These are phyloP conservation scores for Candida sonorensis DNA, from an alignment of 805 yeast genomes.

Conservation along the genomic window DNA sequence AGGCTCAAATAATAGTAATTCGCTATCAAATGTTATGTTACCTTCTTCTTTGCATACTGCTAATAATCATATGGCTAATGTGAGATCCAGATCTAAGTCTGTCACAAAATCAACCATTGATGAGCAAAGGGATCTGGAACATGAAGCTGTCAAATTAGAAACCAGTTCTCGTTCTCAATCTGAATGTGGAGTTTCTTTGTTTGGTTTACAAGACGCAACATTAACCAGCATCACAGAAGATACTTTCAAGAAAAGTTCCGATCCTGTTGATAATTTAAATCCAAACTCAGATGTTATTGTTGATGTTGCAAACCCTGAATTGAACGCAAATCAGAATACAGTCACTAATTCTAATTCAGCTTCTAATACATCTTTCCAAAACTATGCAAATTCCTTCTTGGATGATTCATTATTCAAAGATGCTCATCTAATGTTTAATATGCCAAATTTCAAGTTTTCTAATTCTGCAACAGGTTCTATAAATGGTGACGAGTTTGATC, in stretches of 20 bases:
- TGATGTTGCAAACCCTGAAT: too few species aligned
- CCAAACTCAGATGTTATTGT: too few species aligned
- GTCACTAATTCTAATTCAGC: not conserved
- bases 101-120: slow-evolving; percentile 6
- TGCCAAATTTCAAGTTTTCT: slow-evolving; percentile 4
- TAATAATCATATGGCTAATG: slow-evolving; percentile 2
- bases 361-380: not conserved
- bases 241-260: too few species aligned
- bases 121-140: slow-evolving; percentile 11
- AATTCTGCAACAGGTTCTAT: not conserved
- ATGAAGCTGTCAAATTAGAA: slow-evolving; percentile 11
- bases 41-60: not conserved
- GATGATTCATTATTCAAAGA: slow-evolving; percentile 9
- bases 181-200: slow-evolving; percentile 7
- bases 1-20: too few species aligned
- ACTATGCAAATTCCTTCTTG: slow-evolving; percentile 7
- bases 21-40: not conserved
- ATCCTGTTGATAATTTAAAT: too few species aligned
- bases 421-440: slow-evolving; percentile 2
- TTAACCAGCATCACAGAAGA: too few species aligned
- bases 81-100: slow-evolving; percentile 12
- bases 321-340: too few species aligned
- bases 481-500: not conserved
- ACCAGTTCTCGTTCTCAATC: slow-evolving; percentile 15
- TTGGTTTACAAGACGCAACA: too few species aligned